These are phyloP conservation scores for Geosmithia flava DNA, from an alignment of 2,329 filamentous ascomycete species.

Conservation along the genomic window DNA sequence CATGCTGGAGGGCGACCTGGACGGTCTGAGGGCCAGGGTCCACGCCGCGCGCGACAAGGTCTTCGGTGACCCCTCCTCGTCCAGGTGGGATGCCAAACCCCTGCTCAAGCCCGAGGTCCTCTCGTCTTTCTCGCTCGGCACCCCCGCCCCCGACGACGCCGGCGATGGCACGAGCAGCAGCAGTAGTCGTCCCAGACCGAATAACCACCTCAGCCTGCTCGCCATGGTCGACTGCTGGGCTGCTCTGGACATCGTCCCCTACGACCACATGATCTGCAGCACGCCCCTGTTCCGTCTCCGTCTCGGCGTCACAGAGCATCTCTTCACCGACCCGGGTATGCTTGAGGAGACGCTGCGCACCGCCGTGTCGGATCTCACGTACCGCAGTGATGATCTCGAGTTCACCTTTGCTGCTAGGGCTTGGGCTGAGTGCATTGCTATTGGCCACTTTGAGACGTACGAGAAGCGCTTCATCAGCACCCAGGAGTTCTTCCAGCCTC, in stretches of 20 bases:
- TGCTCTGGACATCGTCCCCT: constrained; percentile 82
- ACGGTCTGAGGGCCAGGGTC: constrained; percentile 63
- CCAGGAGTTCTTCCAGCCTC: constrained; percentile 80
- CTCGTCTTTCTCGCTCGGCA: constrained; percentile 77
- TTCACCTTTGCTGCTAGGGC: constrained; percentile 94
- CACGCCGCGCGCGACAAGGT: constrained; percentile 55
- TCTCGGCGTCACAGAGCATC: constrained; percentile 91
- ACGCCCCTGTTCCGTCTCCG: constrained; percentile 95
- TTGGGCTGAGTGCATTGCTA: constrained; percentile 86
- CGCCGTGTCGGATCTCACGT: constrained; percentile 79
- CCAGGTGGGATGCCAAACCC: constrained; percentile 46
- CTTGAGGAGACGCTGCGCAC: constrained; percentile 78
- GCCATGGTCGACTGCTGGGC: constrained; percentile 99
- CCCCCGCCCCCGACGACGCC: constrained; percentile 41
- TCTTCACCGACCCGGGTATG: constrained; percentile 73
- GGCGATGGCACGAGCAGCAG: too few relatives aligned
- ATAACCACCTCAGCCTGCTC: constrained; percentile 86
- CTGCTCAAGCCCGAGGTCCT: constrained; percentile 75
- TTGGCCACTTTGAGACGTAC: constrained; percentile 90
- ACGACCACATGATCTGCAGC: constrained; percentile 99
- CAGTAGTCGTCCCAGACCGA: constrained; percentile 54
- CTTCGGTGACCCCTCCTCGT: constrained; percentile 51
- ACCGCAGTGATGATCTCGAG: constrained; percentile 90
- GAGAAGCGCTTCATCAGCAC: constrained; percentile 82
- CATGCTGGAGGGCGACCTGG: constrained; percentile 76